Conservation (phyloP, 2,329 filamentous ascomycete species). For the Seiridium cupressi region DNA sequence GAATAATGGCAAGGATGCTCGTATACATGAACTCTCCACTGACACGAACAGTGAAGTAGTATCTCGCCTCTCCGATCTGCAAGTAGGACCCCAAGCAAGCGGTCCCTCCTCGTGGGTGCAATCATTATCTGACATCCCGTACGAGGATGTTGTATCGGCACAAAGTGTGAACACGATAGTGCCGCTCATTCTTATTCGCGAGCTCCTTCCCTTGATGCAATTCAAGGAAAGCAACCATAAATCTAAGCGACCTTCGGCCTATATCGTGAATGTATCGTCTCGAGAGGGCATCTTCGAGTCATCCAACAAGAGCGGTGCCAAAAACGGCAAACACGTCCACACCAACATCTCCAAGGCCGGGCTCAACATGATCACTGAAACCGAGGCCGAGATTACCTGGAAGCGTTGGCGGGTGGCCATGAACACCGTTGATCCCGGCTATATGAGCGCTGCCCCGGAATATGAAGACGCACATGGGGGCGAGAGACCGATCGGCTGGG, state of each 20-base stretch:
- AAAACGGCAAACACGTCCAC: constrained; percentile 32
- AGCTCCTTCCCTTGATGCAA: constrained; percentile 30
- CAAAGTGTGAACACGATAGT: constrained; percentile 35
- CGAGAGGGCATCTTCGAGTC: constrained; percentile 33
- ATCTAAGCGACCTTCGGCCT: constrained; percentile 11
- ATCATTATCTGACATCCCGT: constrained; percentile 32
- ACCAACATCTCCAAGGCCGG: constrained; percentile 39
- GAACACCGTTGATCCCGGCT: constrained; percentile 36
- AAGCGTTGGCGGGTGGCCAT: constrained; percentile 27
- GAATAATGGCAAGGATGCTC: too few species aligned
- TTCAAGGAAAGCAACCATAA: neutral
- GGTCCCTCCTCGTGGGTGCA: constrained; percentile 31
- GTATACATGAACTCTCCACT: too few species aligned
- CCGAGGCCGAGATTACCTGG: constrained; percentile 30
- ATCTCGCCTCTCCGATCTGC: neutral
- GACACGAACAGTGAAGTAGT: too few species aligned
- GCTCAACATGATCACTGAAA: constrained; percentile 39
- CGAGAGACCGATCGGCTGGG: constrained; percentile 32
- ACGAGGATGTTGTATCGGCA: constrained; percentile 35
- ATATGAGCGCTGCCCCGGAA: constrained; percentile 34
- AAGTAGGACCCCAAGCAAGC: neutral
- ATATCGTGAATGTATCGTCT: constrained; percentile 33
- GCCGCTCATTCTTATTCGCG: constrained; percentile 34
- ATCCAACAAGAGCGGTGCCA: constrained; percentile 14
- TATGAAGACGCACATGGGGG: constrained; percentile 18